Evolutionary conservation across 257 asterid genomes (phyloP), one percentile per base, ranked within the genome.

Genomic region (Lantana camara): DNA sequence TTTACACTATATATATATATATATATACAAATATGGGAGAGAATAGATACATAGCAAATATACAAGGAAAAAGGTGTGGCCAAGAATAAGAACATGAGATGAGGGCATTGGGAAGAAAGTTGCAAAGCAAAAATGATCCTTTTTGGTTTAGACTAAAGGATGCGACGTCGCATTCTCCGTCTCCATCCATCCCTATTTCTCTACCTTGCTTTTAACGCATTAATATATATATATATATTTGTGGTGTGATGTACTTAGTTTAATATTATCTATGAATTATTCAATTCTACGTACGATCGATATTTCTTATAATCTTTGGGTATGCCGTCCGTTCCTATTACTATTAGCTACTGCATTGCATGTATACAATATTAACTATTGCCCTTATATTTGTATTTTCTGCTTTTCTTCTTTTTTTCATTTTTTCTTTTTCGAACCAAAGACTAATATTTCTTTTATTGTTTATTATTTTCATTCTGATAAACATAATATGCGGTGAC

Each of bases 151-250:
- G 20, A 32, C 30, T 30, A 24, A 78, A 52, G 77, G 94, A 80
- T 85, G 85, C 74, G 72, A 77, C 78, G 90, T 77, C 94, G 8
- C 75, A 60, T 80, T 83, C 87, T 53, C n/a, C n/a, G 23, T 80
- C 76, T 65, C 68, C 46, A 60, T 68, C 79, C 7, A 16, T 4
- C 11, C 29, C 63, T 50, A 14, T 29, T 46, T 41, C 29, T 51
- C 30, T 71, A 41, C 66, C 81, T 85, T 82, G 84, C 70, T 83
- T 78, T 78, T 73, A 56, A 81, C 82, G 82, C 84, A 72, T 80
- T 54, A 32, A 53, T 47, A 29, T 63, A 57, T 57, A 27, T 66
- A 13, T 54, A 9, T 48, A 14, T 46, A n/a, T 1, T 2, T 14
- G 0, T 23, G n/a, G 12, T n/a, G 2, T n/a, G 29, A 6, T 19